phyloP scores from a whole-genome alignment of 139 green algal genomes.

The Zygnema circumcarinatum region DNA sequence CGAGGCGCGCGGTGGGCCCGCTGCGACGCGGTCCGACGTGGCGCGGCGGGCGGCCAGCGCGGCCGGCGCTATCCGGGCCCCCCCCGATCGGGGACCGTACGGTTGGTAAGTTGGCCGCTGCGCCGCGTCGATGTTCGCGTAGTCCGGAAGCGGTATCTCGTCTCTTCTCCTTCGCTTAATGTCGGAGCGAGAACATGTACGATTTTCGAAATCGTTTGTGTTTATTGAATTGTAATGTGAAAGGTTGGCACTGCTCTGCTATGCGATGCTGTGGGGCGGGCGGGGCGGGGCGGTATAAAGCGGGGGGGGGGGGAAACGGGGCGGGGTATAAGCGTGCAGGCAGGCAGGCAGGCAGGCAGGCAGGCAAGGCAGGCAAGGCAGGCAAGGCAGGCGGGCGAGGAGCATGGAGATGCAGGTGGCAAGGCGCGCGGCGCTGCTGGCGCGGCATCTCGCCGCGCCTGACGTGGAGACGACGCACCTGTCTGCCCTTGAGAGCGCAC shows the following conservation, averaged over 20 bases:
- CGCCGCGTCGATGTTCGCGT: no score
- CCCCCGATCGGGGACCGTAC: no score
- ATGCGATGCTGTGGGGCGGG: not conserved
- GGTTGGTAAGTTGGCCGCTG: no score
- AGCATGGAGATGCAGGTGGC: not conserved
- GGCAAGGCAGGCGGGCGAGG: not conserved
- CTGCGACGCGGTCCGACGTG: no score
- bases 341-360: not conserved
- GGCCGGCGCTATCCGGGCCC: no score
- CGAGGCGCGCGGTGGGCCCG: no score
- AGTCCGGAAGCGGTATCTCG: no score
- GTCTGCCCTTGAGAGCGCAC: not conserved
- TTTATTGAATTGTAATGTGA: constrained; percentile 26
- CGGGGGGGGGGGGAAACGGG: not conserved
- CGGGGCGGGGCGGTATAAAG: not conserved
- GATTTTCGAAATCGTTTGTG: not conserved
- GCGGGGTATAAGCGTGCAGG: not conserved
- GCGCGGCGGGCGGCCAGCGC: no score
- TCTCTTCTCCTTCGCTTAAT: no score
- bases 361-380: not conserved
- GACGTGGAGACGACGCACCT: not conserved
- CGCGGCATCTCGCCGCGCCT: not conserved
- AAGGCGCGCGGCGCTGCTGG: not conserved
- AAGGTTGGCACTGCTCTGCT: constrained; percentile 22
- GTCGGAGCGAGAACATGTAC: no score